Conservation (phyloP, 2,329 filamentous ascomycete species). For the Daldinia sp. region DNA sequence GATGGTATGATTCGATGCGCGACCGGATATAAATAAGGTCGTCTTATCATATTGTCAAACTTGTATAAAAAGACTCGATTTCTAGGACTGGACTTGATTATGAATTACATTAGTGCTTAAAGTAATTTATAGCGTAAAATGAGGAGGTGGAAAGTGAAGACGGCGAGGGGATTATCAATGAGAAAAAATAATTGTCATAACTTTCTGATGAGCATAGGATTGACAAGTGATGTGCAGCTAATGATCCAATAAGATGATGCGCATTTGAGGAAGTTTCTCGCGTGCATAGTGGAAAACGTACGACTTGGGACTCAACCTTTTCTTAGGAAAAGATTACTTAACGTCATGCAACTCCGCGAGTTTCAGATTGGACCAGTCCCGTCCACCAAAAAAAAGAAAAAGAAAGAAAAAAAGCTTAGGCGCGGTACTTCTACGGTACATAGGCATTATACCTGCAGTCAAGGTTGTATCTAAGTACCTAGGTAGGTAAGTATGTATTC, state of each 20-base stretch:
- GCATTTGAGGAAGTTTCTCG: slow-evolving; percentile 44
- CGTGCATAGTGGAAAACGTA: slow-evolving; percentile 34
- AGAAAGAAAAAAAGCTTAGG: slow-evolving; percentile 9
- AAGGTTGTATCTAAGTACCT: too few species aligned
- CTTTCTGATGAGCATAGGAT: slow-evolving; percentile 22
- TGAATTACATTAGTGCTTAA: not conserved
- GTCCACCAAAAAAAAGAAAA: not conserved
- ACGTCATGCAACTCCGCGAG: slow-evolving; percentile 36
- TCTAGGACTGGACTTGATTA: not conserved
- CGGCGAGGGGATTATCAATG: not conserved
- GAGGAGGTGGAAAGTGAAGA: not conserved
- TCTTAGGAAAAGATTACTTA: slow-evolving; percentile 34
- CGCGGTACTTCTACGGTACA: slow-evolving; percentile 22
- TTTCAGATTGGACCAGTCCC: slow-evolving; percentile 31
- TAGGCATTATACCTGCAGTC: too few species aligned
- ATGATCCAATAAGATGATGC: slow-evolving; percentile 29
- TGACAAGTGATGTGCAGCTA: slow-evolving; percentile 16
- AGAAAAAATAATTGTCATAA: slow-evolving; percentile 8
- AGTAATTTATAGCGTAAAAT: too few species aligned
- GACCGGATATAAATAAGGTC: not conserved
- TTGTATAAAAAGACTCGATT: not conserved
- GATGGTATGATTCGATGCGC: not conserved
- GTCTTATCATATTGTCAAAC: not conserved
- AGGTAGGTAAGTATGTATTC: not conserved
- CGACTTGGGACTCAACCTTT: slow-evolving; percentile 32